Evolutionary conservation across 495 filamentous ascomycete species (phyloP).

Genomic region (Cladorrhinum samala): DNA sequence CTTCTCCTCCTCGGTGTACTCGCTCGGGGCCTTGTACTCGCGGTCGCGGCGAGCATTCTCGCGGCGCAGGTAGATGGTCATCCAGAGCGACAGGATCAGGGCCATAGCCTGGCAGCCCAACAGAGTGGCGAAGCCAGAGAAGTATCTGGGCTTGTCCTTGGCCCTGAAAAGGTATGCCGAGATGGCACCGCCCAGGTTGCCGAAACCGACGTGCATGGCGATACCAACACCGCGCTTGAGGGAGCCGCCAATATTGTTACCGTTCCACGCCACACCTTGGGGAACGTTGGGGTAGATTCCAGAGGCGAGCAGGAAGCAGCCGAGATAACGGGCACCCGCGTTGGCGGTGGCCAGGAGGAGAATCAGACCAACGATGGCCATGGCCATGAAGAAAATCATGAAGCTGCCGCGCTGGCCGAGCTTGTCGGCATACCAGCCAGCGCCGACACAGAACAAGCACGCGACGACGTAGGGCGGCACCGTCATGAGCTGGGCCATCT

Average conservation of each 20-base stretch:
- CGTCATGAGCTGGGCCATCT: constrained; percentile 54
- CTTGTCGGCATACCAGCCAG: constrained; percentile 50
- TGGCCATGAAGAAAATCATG: constrained; percentile 49
- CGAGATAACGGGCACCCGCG: constrained; percentile 59
- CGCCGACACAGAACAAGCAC: constrained; percentile 42
- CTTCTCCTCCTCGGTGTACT: constrained; percentile 45
- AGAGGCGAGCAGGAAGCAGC: constrained; percentile 58
- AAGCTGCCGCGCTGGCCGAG: constrained; percentile 46
- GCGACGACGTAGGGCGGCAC: constrained; percentile 55
- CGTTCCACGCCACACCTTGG: constrained; percentile 71
- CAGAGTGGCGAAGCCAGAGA: constrained; percentile 52
- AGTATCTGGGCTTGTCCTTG: constrained; percentile 53
- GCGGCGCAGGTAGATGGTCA: constrained; percentile 51
- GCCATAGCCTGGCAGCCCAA: constrained; percentile 41
- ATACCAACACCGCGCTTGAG: constrained; percentile 74
- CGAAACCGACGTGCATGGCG: constrained; percentile 77
- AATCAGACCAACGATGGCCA: constrained; percentile 56
- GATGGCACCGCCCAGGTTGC: constrained; percentile 66
- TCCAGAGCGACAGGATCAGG: constrained; percentile 45
- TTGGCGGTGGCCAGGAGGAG: constrained; percentile 52
- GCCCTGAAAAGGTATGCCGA: constrained; percentile 64
- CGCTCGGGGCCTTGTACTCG: constrained; percentile 35
- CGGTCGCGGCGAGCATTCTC: constrained; percentile 56
- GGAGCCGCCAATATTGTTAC: constrained; percentile 75
- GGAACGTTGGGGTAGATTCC: constrained; percentile 74